Base-by-base conservation (phyloP, 257 asterid genomes). In the Ilex aquifolium region DNA sequence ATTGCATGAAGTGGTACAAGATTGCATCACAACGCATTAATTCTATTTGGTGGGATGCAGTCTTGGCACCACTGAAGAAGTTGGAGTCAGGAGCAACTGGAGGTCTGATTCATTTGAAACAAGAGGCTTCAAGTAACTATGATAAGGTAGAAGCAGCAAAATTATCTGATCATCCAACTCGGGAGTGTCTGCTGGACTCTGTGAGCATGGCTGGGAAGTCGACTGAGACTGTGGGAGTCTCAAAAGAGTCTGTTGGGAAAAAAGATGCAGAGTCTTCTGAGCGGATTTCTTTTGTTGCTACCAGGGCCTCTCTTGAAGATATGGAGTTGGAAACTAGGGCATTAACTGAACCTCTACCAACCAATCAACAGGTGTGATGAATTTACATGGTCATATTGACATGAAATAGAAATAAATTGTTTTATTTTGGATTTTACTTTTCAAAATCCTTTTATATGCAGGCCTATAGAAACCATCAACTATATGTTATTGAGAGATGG, bases 241-340 rank as follows among this genome's bases (percentile, higher is more conserved):
- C 56, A 13, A 72, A 61, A 54, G 73, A 69, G 44, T 17, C 54
- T 57, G 7, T 56, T 53, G 77, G 62, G 65, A 59, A 61, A 63
- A 76, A 64, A 44, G 32, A 46, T 53, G 48, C 21, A 50, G 66
- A 48, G 61, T 57, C 71, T 56, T 65, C 39, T 59, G 15, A 9
- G 48, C 55, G 30, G 57, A 75, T 59, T 74, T 61, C 77, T 48
- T 51, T 56, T 65, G 65, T 70, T 21, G 71, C 79, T 42, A 74
- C 77, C 51, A 82, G 85, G 77, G 78, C 90, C 75, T 74, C 86
- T 61, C 76, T 91, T 56, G 96, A 92, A 83, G 99, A 92, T 62
- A 81, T 89, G 88, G 99, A 92, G 85, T 80, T 92, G 75, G 90
- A 83, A 79, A 92, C 95, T 59, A 83, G 93, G 86, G 94, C 96